Evolutionary conservation across 2,329 filamentous ascomycete species (phyloP).

Genomic region (Venturia aucupariae): DNA sequence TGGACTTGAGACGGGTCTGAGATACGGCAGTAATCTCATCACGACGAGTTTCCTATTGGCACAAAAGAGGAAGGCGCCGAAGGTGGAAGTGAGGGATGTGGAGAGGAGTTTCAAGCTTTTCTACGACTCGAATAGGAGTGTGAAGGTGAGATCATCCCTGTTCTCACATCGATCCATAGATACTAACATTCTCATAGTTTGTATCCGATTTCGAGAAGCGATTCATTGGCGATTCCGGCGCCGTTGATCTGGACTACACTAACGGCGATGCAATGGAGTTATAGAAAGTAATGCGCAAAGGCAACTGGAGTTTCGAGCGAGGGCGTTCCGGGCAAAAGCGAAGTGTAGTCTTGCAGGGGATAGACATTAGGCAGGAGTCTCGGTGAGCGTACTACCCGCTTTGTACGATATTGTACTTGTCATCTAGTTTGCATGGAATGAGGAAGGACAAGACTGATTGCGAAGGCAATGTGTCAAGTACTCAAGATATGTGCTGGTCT

Average conservation of each 20-base stretch:
- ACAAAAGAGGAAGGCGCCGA: slow-evolving; percentile 75
- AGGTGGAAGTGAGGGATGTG: slow-evolving; percentile 79
- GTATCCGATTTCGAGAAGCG: slow-evolving; percentile 84
- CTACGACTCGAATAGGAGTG: slow-evolving; percentile 79
- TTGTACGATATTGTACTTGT: neutral
- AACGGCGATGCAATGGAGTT: slow-evolving; percentile 61
- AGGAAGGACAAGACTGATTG: neutral
- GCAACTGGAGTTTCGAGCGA: neutral
- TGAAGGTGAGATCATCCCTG: slow-evolving; percentile 43
- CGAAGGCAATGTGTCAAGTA: too few relatives aligned
- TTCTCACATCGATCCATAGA: slow-evolving; percentile 18
- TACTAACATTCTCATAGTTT: slow-evolving; percentile 40
- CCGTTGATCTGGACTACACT: slow-evolving; percentile 55
- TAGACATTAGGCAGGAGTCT: neutral
- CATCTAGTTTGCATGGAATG: neutral
- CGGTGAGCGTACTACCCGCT: neutral
- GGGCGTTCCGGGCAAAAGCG: neutral
- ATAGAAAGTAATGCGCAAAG: slow-evolving; percentile 34
- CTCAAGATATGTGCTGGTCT: too few relatives aligned
- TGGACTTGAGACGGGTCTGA: slow-evolving; percentile 79
- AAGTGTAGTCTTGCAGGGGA: neutral
- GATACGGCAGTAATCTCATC: slow-evolving; percentile 97
- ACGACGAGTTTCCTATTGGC: slow-evolving; percentile 83
- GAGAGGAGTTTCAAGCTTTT: slow-evolving; percentile 91
- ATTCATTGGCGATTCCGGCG: slow-evolving; percentile 79